Percentiles rank a stretch among this genome's conserved stretches.
phyloP scores from a whole-genome alignment of 352 stramenopile genomes.

The Globisporangium solare region DNA sequence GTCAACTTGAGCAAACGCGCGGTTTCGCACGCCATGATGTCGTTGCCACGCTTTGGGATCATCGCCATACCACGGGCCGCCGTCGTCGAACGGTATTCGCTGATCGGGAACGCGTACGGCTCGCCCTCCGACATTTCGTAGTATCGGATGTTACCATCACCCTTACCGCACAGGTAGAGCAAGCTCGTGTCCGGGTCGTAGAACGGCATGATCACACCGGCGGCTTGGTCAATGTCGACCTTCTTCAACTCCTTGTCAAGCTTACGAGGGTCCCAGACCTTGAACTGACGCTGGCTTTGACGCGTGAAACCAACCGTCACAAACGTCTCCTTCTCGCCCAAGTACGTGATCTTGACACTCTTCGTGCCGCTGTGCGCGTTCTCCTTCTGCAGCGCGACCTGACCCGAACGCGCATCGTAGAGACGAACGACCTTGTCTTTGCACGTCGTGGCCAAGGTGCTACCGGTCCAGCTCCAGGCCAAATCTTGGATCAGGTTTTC shows the following conservation, averaged over 20 bases:
- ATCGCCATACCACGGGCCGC: conserved; percentile 96
- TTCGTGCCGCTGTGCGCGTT: conserved; percentile 97
- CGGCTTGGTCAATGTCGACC: conserved; percentile 96
- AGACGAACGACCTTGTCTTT: conserved; percentile 99
- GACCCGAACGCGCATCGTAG: conserved; percentile 92
- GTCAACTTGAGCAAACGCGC: conserved; percentile 94
- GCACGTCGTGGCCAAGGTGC: conserved; percentile 92
- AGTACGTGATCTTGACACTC: conserved; percentile 96
- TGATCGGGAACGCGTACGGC: conserved; percentile 90
- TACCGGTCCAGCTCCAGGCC: conserved; percentile 96
- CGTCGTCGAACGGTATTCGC: conserved; percentile 95
- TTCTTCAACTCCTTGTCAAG: conserved; percentile 91
- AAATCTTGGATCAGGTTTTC: conserved; percentile 97
- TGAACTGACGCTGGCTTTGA: conserved; percentile 92
- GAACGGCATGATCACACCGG: conserved; percentile 98
- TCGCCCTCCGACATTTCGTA: conserved; percentile 97
- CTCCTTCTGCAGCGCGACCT: conserved; percentile 69
- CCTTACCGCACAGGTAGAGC: conserved; percentile 97
- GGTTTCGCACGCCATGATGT: conserved; percentile 99
- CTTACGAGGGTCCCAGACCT: conserved; percentile 87
- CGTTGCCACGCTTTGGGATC: conserved; percentile 97
- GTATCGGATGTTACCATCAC: conserved; percentile 99
- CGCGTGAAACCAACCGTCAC: conserved; percentile 97
- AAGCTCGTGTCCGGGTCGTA: conserved; percentile 98
- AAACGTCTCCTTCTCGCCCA: conserved; percentile 95